Conservation (phyloP, 768 basidiomycete genomes). For the Rhizopogon roseolus region DNA sequence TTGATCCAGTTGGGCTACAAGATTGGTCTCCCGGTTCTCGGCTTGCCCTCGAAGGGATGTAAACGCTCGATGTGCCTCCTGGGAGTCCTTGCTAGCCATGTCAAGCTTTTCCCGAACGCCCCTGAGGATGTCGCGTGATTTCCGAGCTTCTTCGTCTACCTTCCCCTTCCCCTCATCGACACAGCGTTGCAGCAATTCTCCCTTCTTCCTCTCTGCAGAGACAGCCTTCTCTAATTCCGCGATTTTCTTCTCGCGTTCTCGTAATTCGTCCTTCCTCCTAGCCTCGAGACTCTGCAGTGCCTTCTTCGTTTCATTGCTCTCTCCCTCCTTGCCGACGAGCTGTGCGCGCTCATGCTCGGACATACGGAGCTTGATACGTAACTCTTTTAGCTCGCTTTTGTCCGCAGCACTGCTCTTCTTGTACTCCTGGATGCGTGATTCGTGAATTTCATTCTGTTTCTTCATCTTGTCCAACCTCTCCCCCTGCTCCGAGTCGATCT, state of each 20-base stretch:
- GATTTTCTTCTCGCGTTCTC: constrained; percentile 49
- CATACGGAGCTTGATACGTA: constrained; percentile 51
- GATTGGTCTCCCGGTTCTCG: constrained; percentile 36
- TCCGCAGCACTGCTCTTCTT: constrained; percentile 45
- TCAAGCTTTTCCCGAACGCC: constrained; percentile 34
- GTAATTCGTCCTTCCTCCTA: constrained; percentile 49
- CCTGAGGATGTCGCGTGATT: constrained; percentile 28
- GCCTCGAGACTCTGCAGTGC: constrained; percentile 44
- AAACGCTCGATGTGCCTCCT: constrained; percentile 28
- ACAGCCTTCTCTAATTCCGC: constrained; percentile 52
- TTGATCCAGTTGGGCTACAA: constrained; percentile 48
- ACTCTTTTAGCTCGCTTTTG: constrained; percentile 59
- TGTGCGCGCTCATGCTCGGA: constrained; percentile 56
- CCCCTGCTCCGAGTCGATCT: constrained; percentile 40
- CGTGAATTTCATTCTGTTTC: constrained; percentile 55
- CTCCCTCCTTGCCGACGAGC: constrained; percentile 46
- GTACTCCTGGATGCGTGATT: constrained; percentile 56
- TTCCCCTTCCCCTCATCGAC: constrained; percentile 38
- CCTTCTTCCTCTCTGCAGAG: constrained; percentile 44
- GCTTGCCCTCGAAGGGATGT: constrained; percentile 26
- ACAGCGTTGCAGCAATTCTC: constrained; percentile 41
- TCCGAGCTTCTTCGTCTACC: constrained; percentile 35
- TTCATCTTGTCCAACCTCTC: constrained; percentile 58
- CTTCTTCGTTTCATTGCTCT: constrained; percentile 46
- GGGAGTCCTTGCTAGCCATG: constrained; percentile 31